A percentile compares a stretch with the other conserved stretches of the same genome.
Conservation (phyloP, 257 asterid genomes). For the Linderniella brevidens region DNA sequence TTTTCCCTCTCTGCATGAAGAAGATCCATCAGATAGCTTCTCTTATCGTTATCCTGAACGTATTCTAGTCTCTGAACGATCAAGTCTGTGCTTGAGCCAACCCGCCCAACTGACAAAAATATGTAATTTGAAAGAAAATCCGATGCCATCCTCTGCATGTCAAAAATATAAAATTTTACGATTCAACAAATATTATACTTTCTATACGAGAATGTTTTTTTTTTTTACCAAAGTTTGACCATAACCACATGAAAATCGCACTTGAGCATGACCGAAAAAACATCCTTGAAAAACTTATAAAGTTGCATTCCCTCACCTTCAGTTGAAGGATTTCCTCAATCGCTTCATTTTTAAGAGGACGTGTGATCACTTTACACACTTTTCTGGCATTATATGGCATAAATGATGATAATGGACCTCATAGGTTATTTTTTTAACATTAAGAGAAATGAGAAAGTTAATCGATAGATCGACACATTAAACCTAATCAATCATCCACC, state of each 20-base stretch:
- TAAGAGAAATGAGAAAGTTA: too few relatives aligned
- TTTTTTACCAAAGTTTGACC: conserved; percentile 1
- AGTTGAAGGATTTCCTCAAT: too few relatives aligned
- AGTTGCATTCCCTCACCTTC: too few relatives aligned
- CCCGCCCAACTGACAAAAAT: conserved; percentile 81
- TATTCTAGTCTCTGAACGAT: conserved; percentile 71
- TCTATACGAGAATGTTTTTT: not conserved
- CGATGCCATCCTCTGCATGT: conserved; percentile 75
- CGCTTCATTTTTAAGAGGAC: too few relatives aligned
- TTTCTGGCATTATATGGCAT: too few relatives aligned
- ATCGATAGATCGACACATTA: too few relatives aligned
- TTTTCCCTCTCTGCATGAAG: conserved; percentile 61
- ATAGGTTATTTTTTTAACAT: too few relatives aligned
- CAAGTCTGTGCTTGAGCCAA: conserved; percentile 82
- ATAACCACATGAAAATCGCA: not conserved
- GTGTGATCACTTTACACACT: too few relatives aligned
- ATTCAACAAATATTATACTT: not conserved
- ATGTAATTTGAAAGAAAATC: conserved; percentile 76
- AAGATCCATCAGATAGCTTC: conserved; percentile 80
- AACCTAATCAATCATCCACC: too few relatives aligned
- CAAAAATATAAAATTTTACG: conserved; percentile 10
- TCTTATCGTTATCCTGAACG: conserved; percentile 66
- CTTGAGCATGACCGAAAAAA: too few relatives aligned
- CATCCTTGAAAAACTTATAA: too few relatives aligned
- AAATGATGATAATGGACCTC: too few relatives aligned